A percentile compares a stretch with the other conserved stretches of the same genome.
Evolutionary conservation across 2,329 filamentous ascomycete species (phyloP).

Genomic region (Curvularia sp.): DNA sequence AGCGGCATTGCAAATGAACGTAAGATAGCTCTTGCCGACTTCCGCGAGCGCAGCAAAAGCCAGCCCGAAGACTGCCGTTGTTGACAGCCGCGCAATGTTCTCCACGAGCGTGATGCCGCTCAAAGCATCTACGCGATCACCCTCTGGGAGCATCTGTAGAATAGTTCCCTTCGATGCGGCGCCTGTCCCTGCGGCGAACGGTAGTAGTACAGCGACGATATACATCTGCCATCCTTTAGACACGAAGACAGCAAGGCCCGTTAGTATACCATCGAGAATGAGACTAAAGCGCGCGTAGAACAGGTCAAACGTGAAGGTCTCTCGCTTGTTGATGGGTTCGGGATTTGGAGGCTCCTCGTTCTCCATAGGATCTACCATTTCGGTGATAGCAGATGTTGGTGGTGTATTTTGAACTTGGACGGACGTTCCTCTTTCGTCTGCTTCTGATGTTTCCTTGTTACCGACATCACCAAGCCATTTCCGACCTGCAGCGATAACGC

Average conservation of each 20-base stretch:
- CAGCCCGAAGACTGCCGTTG: slow-evolving; percentile 69
- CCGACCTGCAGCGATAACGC: slow-evolving; percentile 53
- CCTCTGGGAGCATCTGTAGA: slow-evolving; percentile 70
- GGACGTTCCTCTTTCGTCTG: slow-evolving; percentile 20
- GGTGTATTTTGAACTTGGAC: slow-evolving; percentile 35
- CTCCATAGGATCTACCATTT: slow-evolving; percentile 57
- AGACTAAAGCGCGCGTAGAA: slow-evolving; percentile 71
- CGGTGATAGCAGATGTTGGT: slow-evolving; percentile 39
- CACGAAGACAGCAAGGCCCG: slow-evolving; percentile 67
- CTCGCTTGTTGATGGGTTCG: slow-evolving; percentile 49
- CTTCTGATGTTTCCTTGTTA: slow-evolving; percentile 2
- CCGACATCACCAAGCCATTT: slow-evolving; percentile 48
- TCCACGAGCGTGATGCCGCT: slow-evolving; percentile 74
- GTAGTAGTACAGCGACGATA: slow-evolving; percentile 68
- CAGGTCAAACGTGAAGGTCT: slow-evolving; percentile 68
- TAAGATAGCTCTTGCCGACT: slow-evolving; percentile 65
- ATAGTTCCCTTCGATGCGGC: slow-evolving; percentile 76
- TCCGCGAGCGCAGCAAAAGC: slow-evolving; percentile 69
- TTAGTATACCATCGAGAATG: slow-evolving; percentile 69
- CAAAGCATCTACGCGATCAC: slow-evolving; percentile 69
- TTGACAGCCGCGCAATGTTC: slow-evolving; percentile 69
- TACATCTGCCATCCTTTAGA: slow-evolving; percentile 73
- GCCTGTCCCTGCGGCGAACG: slow-evolving; percentile 72
- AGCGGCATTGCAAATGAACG: slow-evolving; percentile 71
- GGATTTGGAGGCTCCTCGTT: slow-evolving; percentile 58